Evolutionary conservation across 441 rosid species (phyloP), one percentile per base, ranked within the genome.

Genomic region (Gossypium gossypioides): DNA sequence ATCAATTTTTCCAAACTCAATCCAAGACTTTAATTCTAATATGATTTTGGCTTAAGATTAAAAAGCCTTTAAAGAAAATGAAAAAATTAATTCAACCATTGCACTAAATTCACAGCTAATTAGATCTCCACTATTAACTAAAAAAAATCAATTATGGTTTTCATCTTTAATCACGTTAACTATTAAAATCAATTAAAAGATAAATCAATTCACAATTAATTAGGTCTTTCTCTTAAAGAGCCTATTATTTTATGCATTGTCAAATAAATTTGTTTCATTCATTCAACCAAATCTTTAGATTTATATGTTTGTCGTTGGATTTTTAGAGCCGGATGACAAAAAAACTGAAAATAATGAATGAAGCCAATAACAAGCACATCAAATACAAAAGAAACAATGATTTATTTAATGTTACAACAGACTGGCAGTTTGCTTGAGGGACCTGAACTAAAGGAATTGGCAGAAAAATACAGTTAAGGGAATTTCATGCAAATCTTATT

Each of bases 391-490:
- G 7, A 37, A 15, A 42, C 21, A 34, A 8, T 18, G 42, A 4
- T 16, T 62, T 65, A 44, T 65, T 65, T 65, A 65, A 44, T 65
- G 25, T 34, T 37, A 63, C 68, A 63, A 21, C 29, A 40, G 29
- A 21, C 18, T 9, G 18, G 68, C 68, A 9, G 68, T 40, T 40
- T 63, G 52, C 29, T 37, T 18, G 8, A 19, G 68, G 15, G 16
- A 37, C 69, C 69, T 44, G 34, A 42, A 65, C 12, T 13, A 65
- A 65, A 42, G 25, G 21, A 51, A 15, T 21, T 37, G 16, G 6
- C 37, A 65, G 44, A 22, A 2, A 64, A n/a, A 65, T 1, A 8
- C 12, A 6, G 3, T 13, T 15, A 10, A 27, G 22, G 22, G 27
- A 67, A 46, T 32, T 19, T 6, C 1, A 25, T 29, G 60, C 48